Percentiles rank a stretch among this genome's conserved stretches.
Evolutionary conservation across 305 asterid genomes (phyloP).

Genomic region (Fraxinus dipetala): DNA sequence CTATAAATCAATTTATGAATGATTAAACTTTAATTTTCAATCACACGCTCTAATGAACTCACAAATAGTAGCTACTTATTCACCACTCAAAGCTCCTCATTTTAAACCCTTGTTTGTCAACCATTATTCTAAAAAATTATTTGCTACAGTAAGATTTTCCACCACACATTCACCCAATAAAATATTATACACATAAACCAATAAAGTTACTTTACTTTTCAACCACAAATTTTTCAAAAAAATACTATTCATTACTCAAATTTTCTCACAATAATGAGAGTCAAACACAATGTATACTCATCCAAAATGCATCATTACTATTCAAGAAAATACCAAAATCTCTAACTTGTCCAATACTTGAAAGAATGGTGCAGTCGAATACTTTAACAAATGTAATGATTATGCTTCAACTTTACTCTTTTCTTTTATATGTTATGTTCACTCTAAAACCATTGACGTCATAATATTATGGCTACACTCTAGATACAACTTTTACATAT

Average conservation of each 20-base stretch:
- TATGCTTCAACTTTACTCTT: conserved; percentile 10
- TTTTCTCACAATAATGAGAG: too few relatives aligned
- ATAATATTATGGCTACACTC: not conserved
- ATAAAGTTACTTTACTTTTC: too few relatives aligned
- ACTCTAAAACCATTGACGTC: not conserved
- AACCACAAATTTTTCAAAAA: too few relatives aligned
- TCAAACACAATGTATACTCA: not conserved
- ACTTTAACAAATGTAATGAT: not conserved
- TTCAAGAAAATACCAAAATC: conserved; percentile 12
- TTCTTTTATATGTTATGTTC: not conserved
- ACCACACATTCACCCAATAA: too few relatives aligned
- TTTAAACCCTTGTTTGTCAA: too few relatives aligned
- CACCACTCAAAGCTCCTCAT: too few relatives aligned
- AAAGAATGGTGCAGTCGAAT: not conserved
- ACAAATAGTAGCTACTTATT: not conserved
- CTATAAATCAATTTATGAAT: not conserved
- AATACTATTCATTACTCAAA: too few relatives aligned
- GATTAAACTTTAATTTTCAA: not conserved
- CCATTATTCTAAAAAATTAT: too few relatives aligned
- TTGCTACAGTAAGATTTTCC: too few relatives aligned
- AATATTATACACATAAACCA: too few relatives aligned
- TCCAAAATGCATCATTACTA: conserved; percentile 10
- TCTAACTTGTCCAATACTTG: conserved; percentile 13
- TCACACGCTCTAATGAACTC: not conserved
- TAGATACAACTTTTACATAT: not conserved